A percentile compares a stretch with the other conserved stretches of the same genome.
Conservation (phyloP, 495 filamentous ascomycete species). For the Penicillium pulvis region DNA sequence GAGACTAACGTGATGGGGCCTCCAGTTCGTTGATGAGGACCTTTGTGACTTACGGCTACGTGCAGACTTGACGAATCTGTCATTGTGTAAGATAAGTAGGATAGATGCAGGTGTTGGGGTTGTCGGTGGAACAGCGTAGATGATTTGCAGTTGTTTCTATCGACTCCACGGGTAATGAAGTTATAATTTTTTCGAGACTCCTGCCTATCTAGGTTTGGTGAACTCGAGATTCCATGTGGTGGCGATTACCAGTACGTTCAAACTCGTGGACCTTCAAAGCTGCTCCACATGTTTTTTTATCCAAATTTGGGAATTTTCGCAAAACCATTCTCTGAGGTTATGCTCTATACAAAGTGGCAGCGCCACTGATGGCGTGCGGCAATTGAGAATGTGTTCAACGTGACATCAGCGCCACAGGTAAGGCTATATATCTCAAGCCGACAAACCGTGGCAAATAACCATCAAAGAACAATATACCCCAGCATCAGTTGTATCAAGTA, state of each 20-base stretch:
- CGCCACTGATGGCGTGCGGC: conserved; percentile 20
- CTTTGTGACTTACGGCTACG: not conserved
- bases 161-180: not conserved
- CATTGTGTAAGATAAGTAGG: not conserved
- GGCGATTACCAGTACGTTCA: not conserved
- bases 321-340: not conserved
- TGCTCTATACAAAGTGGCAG: conserved; percentile 13
- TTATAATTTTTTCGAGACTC: not conserved
- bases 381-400: conserved; percentile 25
- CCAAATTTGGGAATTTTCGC: not conserved
- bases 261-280: not conserved
- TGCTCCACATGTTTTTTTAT: not conserved
- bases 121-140: not conserved
- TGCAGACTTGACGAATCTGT: conserved; percentile 4
- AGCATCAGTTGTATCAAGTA: not conserved
- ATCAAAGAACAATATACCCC: not conserved
- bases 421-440: conserved; percentile 16
- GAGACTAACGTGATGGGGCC: not conserved
- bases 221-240: not conserved
- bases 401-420: conserved; percentile 31
- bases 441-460: not conserved
- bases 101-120: conserved; percentile 2
- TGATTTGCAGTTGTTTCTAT: not conserved
- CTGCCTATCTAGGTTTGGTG: not conserved
- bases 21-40: not conserved